phyloP scores from a whole-genome alignment of 805 yeast genomes.

The Zygosaccharomyces lentus region DNA sequence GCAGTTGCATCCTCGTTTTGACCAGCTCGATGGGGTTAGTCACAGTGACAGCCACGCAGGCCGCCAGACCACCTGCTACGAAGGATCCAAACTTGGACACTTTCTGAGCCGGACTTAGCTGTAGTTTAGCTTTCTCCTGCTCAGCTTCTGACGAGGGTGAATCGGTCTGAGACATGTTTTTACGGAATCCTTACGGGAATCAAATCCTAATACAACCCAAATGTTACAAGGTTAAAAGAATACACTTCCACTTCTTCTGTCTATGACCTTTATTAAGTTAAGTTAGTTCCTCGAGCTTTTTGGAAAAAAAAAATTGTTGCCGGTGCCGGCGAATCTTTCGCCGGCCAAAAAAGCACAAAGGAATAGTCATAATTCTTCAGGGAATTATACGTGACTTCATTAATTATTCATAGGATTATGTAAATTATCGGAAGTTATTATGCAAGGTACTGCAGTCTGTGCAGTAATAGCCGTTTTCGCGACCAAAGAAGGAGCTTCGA shows the following conservation, averaged over 20 bases:
- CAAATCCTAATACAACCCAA: background rate
- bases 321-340: constrained; percentile 1
- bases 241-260: background rate
- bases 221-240: background rate
- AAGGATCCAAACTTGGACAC: constrained; percentile 74
- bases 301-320: background rate
- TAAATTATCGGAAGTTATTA: constrained; percentile 23
- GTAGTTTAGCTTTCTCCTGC: constrained; percentile 19
- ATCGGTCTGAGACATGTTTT: constrained; percentile 1
- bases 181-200: background rate
- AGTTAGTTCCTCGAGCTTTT: background rate
- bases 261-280: background rate
- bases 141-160: background rate
- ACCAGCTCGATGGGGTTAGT: constrained; percentile 95
- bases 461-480: constrained; percentile 22
- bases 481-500: constrained; percentile 8
- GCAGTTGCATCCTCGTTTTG: constrained; percentile 94
- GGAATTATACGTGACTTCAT: constrained; percentile 1
- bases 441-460: constrained; percentile 29
- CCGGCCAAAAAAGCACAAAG: background rate
- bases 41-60: constrained; percentile 96
- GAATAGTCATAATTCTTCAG: background rate
- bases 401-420: background rate
- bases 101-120: constrained; percentile 48
- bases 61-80: constrained; percentile 88